Evolutionary conservation across 2,329 filamentous ascomycete species (phyloP).

Genomic region (Raffaelea deltoideospora): DNA sequence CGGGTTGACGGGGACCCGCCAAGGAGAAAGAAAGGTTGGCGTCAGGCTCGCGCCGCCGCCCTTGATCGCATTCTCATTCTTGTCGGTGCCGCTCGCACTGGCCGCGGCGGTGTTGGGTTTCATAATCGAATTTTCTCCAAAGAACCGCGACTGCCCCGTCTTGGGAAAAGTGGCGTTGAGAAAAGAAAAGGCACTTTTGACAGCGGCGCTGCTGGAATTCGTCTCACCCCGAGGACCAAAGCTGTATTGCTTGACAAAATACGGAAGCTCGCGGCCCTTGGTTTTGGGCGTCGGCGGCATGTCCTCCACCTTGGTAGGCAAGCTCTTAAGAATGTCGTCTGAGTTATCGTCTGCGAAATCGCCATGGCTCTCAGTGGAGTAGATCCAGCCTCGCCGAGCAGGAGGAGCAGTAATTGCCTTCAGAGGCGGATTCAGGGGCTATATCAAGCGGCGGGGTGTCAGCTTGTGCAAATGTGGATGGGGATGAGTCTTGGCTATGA

Average conservation of each 20-base stretch:
- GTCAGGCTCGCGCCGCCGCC: too few relatives aligned
- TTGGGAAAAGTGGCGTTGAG: too few relatives aligned
- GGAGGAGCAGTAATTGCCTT: too few relatives aligned
- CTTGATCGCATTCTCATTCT: too few relatives aligned
- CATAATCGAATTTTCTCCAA: neutral
- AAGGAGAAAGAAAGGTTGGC: too few relatives aligned
- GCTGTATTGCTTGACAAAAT: neutral
- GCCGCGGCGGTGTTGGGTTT: neutral
- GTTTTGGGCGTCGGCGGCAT: constrained; percentile 7
- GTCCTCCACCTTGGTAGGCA: constrained; percentile 5
- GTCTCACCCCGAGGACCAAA: neutral
- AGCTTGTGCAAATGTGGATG: neutral
- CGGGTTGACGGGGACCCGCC: too few relatives aligned
- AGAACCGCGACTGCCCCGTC: neutral
- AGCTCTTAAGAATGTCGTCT: constrained; percentile 1
- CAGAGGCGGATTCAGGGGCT: too few relatives aligned
- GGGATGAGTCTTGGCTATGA: neutral
- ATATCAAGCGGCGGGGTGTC: too few relatives aligned
- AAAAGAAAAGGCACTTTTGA: too few relatives aligned
- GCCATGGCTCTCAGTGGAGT: neutral
- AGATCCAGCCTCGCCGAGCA: too few relatives aligned
- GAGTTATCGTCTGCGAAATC: neutral
- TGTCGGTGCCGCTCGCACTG: too few relatives aligned
- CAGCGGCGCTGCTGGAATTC: neutral
- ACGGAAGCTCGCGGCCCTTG: neutral